Evolutionary conservation across 2,329 filamentous ascomycete species (phyloP), one percentile per base, ranked within the genome.

Genomic region (Fusarium nematophilum): DNA sequence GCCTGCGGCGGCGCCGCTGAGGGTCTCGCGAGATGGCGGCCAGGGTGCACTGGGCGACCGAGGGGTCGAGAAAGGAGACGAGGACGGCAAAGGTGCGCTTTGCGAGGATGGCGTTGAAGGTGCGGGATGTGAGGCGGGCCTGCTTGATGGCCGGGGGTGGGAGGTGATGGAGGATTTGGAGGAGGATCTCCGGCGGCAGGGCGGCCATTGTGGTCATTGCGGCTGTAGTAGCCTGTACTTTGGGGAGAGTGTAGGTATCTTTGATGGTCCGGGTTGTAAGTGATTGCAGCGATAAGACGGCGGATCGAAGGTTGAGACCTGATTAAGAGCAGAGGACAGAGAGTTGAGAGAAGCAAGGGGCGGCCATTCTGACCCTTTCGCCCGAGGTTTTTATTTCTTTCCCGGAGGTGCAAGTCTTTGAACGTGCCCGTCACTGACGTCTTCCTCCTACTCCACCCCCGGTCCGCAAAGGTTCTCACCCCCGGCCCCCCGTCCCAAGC

Each of bases 81-180:
- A 76, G 70, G 10, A 57, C 53, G 34, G 50, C 26, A 53, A 75
- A 76, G 8, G 67, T 62, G 23, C 56, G 58, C 23, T 65, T 62
- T 30, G 67, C 62, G 40, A 75, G 69, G 46, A 72, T 53, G 54
- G 58, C 50, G 56, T 74, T 73, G 70, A 76, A 74, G 15, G 62
- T 55, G 15, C 68, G 71, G 17, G 66, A 75, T 8, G 72, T 70
- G 34, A 74, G 72, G 15, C 73, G 73, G 31, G 67, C 66, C 17
- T 64, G 49, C 44, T 70, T 68, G 45, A 53, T 48, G 30, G 46
- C 49, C 6, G 64, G 55, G 4, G 59, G 43, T 18, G 66, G 64
- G 15, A 75, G 62, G 50, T 71, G 49, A 30, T 39, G 18, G 17
- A 72, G 65, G 46, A 76, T 72, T 23, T 69, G 62, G 38, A 56